phyloP scores from a whole-genome alignment of 371 early-diverging fungal genomes.

The Batkoa obscura region DNA sequence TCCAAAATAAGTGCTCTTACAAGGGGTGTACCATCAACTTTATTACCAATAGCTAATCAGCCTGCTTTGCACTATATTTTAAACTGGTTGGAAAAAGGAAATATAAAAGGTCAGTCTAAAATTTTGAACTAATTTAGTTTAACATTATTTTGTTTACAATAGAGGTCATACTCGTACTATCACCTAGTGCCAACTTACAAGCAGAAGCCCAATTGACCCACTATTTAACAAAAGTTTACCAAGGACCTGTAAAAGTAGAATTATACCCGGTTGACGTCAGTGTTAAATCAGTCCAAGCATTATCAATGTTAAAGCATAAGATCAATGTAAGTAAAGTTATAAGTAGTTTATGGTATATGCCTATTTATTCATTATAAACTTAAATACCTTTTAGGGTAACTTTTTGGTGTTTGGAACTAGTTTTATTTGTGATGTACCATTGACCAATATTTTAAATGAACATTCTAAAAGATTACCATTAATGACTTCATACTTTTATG shows the following conservation, averaged over 20 bases:
- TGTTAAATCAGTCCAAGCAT: background rate
- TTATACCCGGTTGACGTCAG: background rate
- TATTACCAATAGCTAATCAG: conserved; percentile 79
- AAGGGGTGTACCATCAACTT: conserved; percentile 59
- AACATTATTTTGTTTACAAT: background rate
- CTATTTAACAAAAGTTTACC: conserved; percentile 1
- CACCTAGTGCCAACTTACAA: background rate
- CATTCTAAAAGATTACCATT: too few relatives aligned
- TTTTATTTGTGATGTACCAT: too few relatives aligned
- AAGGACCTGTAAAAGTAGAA: background rate
- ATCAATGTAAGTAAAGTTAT: background rate
- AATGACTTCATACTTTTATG: too few relatives aligned
- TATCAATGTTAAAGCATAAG: background rate
- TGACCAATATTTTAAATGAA: too few relatives aligned
- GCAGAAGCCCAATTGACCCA: background rate
- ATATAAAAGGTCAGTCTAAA: conserved; percentile 40
- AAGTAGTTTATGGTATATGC: too few relatives aligned
- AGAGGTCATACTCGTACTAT: background rate
- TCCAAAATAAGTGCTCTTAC: background rate
- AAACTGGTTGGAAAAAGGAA: conserved; percentile 79
- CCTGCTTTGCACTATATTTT: conserved; percentile 82
- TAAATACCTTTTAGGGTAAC: too few relatives aligned
- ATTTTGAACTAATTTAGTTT: background rate
- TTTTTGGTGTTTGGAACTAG: too few relatives aligned
- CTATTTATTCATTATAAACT: too few relatives aligned